Evolutionary conservation across 352 stramenopile genomes (phyloP), one percentile per base, ranked within the genome.

Genomic region (Phytopythium sindhum): DNA sequence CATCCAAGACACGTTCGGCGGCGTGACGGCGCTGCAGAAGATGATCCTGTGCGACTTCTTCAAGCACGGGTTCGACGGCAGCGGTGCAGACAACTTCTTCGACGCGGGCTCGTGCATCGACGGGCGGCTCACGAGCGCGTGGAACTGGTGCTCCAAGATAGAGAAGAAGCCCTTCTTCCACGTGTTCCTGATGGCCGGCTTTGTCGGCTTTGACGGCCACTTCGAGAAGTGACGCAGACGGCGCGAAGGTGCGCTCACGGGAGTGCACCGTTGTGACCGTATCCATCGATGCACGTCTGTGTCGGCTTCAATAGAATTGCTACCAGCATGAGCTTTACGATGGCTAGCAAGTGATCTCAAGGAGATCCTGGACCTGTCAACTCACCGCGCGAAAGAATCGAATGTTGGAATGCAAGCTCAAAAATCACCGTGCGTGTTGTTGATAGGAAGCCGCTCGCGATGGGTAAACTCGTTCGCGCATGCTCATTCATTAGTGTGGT

Each of bases 131-230:
- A 99, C 96, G 39, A 98, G 89, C 45, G 96, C 97, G 7, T 99
- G 97, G 96, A 98, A 99, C 77, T 99, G 96, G 96, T 99, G 96
- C 75, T 98, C 90, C 29, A 90, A 97, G 53, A 73, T 99, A 35
- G 75, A 93, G 65, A 80, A 89, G 44, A 98, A 99, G 73, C 78
- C 68, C 17, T 99, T 97, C 75, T 99, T 98, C 70, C 89, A 88
- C 6, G 83, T 99, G 52, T 99, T 99, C 78, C 97, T 98, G 77
- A 86, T 99, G 54, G 96, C 93, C 14, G 97, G 96, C 60, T 99
- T 99, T 69, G 88, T 95, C 33, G 93, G 93, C 54, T 99, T 99
- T 76, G 97, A 99, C 69, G 96, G 96, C 67, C 97, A 98, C 60
- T 99, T 98, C 66, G 85, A 47, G 41, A 47, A 47, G 17, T 47